A percentile compares a stretch with the other conserved stretches of the same genome.
Evolutionary conservation across 208 protist species (phyloP).

Genomic region (Wallacemonas collosoma): DNA sequence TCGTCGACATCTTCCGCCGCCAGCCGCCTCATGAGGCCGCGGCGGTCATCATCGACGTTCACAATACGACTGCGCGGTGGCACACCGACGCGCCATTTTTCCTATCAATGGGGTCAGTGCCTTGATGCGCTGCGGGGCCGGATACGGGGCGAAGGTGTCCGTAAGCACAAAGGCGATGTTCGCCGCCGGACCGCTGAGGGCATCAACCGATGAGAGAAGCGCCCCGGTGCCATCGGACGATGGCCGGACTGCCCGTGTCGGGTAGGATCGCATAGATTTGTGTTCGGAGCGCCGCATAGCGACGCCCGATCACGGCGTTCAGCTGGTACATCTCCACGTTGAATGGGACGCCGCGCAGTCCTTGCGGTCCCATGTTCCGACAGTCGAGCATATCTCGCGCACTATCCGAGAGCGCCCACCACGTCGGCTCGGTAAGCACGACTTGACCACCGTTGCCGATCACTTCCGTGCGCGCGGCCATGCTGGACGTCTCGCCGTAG

Average conservation of each 20-base stretch:
- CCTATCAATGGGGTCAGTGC: constrained; percentile 39
- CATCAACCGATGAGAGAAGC: constrained; percentile 24
- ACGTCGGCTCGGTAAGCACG: constrained; percentile 49
- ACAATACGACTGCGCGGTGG: constrained; percentile 15
- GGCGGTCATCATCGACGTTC: constrained; percentile 37
- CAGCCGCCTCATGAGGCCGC: constrained; percentile 37
- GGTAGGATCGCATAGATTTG: constrained; percentile 42
- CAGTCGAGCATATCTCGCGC: constrained; percentile 29
- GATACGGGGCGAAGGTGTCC: constrained; percentile 44
- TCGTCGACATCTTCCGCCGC: constrained; percentile 22
- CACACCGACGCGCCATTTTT: constrained; percentile 31
- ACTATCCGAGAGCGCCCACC: constrained; percentile 34
- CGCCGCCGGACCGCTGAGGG: constrained; percentile 17
- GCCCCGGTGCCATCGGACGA: constrained; percentile 18
- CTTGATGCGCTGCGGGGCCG: constrained; percentile 27
- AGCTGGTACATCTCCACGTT: constrained; percentile 69
- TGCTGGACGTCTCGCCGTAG: constrained; percentile 85
- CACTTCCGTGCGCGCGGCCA: constrained; percentile 73
- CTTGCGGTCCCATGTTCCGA: constrained; percentile 36
- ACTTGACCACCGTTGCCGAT: constrained; percentile 81
- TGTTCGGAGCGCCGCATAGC: constrained; percentile 43
- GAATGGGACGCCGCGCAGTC: constrained; percentile 57
- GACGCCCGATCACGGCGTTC: constrained; percentile 47
- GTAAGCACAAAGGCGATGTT: constrained; percentile 33
- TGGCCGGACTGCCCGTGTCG: constrained; percentile 16